Percentiles rank a stretch among this genome's conserved stretches.
Evolutionary conservation across 2,329 filamentous ascomycete genomes (phyloP).

Genomic region (Aspergillus pseudotamarii): DNA sequence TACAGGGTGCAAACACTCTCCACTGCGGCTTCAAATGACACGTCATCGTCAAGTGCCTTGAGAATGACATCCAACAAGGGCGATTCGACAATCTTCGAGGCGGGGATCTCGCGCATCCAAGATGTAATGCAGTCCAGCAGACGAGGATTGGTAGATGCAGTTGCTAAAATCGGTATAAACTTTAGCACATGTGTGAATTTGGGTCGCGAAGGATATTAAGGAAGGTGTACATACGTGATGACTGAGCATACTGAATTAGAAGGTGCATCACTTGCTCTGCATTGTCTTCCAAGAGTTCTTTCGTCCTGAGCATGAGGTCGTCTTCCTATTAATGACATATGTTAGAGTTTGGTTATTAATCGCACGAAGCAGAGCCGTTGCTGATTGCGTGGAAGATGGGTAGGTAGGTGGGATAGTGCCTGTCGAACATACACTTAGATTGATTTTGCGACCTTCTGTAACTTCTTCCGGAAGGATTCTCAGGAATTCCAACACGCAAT

Average conservation of each 20-base stretch:
- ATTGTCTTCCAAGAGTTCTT: constrained; percentile 88
- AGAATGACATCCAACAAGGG: constrained; percentile 81
- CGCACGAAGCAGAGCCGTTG: constrained; percentile 15
- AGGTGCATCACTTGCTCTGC: constrained; percentile 83
- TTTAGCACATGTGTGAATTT: background rate
- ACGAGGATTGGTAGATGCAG: constrained; percentile 82
- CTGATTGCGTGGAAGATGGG: constrained; percentile 43
- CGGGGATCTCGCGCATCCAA: constrained; percentile 91
- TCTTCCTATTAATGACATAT: constrained; percentile 74
- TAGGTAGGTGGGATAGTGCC: constrained; percentile 38
- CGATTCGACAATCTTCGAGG: constrained; percentile 80
- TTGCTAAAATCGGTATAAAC: constrained; percentile 51
- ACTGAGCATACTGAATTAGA: constrained; percentile 87
- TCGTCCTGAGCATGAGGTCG: constrained; percentile 82
- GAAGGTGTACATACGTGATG: constrained; percentile 66
- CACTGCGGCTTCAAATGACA: constrained; percentile 81
- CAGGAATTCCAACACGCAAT: constrained; percentile 92
- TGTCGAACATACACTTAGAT: constrained; percentile 90
- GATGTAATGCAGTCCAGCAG: constrained; percentile 95
- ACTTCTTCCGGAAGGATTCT: constrained; percentile 98
- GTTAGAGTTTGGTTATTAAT: constrained; percentile 50
- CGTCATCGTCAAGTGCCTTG: constrained; percentile 72
- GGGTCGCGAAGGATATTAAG: background rate
- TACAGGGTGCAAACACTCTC: constrained; percentile 93
- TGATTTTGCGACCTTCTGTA: constrained; percentile 98